Evolutionary conservation across 768 basidiomycete species (phyloP), one percentile per base, ranked within the genome.

Genomic region (Suillus lakei): DNA sequence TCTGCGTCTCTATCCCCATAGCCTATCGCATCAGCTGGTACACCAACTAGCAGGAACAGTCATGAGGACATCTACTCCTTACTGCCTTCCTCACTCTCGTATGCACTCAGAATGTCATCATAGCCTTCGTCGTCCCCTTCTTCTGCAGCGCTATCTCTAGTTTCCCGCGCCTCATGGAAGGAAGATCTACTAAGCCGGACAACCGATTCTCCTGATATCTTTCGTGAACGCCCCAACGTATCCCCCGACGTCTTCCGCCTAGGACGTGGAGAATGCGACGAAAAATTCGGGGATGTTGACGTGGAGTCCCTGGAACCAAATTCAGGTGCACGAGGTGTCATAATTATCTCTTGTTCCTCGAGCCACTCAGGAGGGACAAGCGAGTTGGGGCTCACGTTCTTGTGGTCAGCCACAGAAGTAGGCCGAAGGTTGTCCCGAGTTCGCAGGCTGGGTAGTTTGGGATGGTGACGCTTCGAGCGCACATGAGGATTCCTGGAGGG

Each of bases 121-220:
- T 92, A 92, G 4, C 90, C 86, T 62, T 84, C 83, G 68, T 93
- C 92, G 65, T 92, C 91, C 5, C 92, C 91, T 65, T 92, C 91
- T 61, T 90, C 89, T 0, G 89, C 91, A 26, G 83, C 86, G 71
- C 89, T 92, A 41, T 89, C 87, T 44, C 86, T 80, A 53, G 76
- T 71, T 61, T 75, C 74, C 69, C 28, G 71, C 73, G 30, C 80
- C 77, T 70, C 80, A 32, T 83, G 83, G 10, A 74, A 77, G 18
- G 86, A 86, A 5, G 78, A 67, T 73, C 89, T 91, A 46, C 85
- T 79, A 23, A 76, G 56, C 60, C 82, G 79, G 23, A 70, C 69
- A 28, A 71, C 71, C 10, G 73, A 70, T 39, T 80, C 81, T 16
- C 74, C 74, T 18, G 84, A 84, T 28, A 76, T 71, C 71, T 86